Evolutionary conservation across 345 rosid genomes (phyloP).

Genomic region (Brassica juncea): DNA sequence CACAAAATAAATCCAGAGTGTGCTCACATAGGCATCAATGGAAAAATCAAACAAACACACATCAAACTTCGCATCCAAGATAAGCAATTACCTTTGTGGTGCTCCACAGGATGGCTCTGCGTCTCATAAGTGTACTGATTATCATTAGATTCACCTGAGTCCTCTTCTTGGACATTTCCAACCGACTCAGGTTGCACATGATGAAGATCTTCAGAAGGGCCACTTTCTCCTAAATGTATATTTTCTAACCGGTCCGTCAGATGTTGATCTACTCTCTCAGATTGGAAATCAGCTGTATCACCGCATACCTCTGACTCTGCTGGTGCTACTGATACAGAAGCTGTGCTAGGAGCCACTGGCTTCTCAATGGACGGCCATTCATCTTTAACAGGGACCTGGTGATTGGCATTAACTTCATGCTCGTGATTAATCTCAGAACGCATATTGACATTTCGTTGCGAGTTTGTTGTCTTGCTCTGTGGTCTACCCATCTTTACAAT

Average conservation of each 20-base stretch:
- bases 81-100: constrained; percentile 49
- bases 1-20: not conserved
- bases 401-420: constrained; percentile 42
- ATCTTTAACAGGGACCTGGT: constrained; percentile 47
- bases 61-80: not conserved
- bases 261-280: constrained; percentile 52
- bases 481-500: constrained; percentile 95
- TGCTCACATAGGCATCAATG: not conserved
- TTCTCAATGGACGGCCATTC: constrained; percentile 65
- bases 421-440: constrained; percentile 43
- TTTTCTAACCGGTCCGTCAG: constrained; percentile 52
- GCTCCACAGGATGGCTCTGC: constrained; percentile 59
- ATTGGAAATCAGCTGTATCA: constrained; percentile 52
- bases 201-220: constrained; percentile 44
- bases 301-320: constrained; percentile 50
- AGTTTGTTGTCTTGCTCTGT: constrained; percentile 46
- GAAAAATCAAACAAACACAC: not conserved
- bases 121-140: constrained; percentile 55
- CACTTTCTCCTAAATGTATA: constrained; percentile 52
- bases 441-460: not conserved
- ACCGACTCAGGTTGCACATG: constrained; percentile 51
- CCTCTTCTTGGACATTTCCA: constrained; percentile 58
- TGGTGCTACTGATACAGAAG: constrained; percentile 51
- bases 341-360: constrained; percentile 44
- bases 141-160: constrained; percentile 56